Conservation (phyloP, 106 monocot species). For the Chionographis japonica region DNA sequence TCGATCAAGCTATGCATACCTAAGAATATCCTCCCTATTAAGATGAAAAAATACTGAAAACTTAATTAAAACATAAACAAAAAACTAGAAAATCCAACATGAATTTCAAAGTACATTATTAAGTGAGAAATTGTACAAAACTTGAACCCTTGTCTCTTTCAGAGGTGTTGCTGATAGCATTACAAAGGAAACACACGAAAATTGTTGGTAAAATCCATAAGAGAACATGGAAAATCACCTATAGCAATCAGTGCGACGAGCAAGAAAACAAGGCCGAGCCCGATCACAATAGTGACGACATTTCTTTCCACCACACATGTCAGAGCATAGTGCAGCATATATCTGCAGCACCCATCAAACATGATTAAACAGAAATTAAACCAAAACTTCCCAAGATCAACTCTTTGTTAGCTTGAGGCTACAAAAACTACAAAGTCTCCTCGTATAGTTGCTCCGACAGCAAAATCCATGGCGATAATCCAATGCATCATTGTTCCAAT, state of each 20-base stretch:
- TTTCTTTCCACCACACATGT: slow-evolving; percentile 31
- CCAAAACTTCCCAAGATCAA: no score
- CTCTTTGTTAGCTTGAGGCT: no score
- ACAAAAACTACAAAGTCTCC: no score
- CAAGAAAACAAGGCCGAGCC: slow-evolving; percentile 28
- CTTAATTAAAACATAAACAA: neutral
- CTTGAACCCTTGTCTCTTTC: no score
- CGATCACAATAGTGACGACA: slow-evolving; percentile 14
- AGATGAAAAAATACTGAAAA: neutral
- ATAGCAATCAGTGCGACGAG: slow-evolving; percentile 53
- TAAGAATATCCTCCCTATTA: slow-evolving; percentile 77
- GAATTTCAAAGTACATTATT: neutral
- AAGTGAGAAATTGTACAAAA: neutral
- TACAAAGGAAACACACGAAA: neutral
- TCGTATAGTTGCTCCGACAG: no score
- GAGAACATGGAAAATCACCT: slow-evolving; percentile 33
- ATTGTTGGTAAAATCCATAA: neutral
- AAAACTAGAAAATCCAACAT: neutral
- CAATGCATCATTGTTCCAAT: no score
- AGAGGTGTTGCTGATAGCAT: no score
- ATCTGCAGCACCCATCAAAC: slow-evolving; percentile 42
- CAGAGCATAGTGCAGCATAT: slow-evolving; percentile 64
- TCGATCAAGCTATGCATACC: slow-evolving; percentile 97
- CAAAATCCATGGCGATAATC: no score
- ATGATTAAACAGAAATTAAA: neutral